phyloP scores from a whole-genome alignment of 2,329 filamentous ascomycete genomes.

The Graphium sp. region DNA sequence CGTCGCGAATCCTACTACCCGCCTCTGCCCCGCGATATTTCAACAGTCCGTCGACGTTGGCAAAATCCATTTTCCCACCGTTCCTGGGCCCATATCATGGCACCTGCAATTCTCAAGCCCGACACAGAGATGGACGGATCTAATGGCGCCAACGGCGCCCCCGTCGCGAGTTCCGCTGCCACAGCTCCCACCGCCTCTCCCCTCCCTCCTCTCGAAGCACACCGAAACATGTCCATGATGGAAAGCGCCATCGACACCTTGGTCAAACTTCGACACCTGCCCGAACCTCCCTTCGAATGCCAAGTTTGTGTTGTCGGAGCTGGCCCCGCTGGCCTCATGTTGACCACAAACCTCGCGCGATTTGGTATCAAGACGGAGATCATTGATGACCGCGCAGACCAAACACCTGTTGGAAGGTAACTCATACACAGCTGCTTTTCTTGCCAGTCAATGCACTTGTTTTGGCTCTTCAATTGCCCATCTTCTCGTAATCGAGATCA shows the following conservation, averaged over 20 bases:
- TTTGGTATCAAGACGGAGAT: conserved; percentile 50
- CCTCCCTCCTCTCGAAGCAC: too few species aligned
- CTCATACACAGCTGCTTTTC: not conserved
- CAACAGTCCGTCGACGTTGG: too few species aligned
- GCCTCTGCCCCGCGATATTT: too few species aligned
- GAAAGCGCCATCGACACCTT: conserved; percentile 24
- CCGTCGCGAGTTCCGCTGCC: too few species aligned
- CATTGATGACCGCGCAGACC: conserved; percentile 51
- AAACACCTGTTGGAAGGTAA: conserved; percentile 46
- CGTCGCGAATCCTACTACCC: too few species aligned
- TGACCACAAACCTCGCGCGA: conserved; percentile 37
- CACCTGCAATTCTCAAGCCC: conserved; percentile 17
- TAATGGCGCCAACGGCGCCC: conserved; percentile 11
- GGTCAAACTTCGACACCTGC: conserved; percentile 29
- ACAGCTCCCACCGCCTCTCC: too few species aligned
- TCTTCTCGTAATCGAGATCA: not conserved
- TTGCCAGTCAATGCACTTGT: too few species aligned
- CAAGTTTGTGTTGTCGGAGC: conserved; percentile 37
- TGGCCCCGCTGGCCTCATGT: conserved; percentile 38
- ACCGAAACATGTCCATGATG: conserved; percentile 9
- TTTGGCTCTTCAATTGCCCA: not conserved
- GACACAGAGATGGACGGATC: conserved; percentile 15
- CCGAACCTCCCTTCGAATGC: conserved; percentile 24
- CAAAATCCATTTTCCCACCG: not conserved
- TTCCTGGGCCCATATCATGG: conserved; percentile 10